phyloP scores from a whole-genome alignment of 1,139 yeast species.

The Schizosaccharomyces versatilis region DNA sequence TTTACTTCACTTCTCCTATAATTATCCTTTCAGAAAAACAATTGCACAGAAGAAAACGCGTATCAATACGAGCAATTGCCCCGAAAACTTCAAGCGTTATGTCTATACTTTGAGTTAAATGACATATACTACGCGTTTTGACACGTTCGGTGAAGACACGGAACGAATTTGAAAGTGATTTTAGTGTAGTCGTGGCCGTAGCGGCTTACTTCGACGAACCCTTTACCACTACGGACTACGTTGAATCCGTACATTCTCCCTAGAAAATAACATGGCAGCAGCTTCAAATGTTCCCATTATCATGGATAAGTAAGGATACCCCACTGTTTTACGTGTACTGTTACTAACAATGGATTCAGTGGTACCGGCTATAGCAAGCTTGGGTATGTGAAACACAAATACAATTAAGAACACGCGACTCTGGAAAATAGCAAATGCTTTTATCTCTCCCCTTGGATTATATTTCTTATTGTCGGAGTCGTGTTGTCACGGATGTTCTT shows the following conservation, averaged over 20 bases:
- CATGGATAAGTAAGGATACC: conserved; percentile 31
- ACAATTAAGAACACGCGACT: not conserved
- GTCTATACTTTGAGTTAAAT: too few species aligned
- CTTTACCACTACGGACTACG: not conserved
- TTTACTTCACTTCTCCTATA: too few species aligned
- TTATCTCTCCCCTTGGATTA: not conserved
- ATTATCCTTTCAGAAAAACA: too few species aligned
- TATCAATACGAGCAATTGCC: too few species aligned
- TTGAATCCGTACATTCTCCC: not conserved
- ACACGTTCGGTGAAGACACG: too few species aligned
- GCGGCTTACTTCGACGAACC: too few species aligned
- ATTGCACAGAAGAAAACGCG: too few species aligned
- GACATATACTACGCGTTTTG: too few species aligned
- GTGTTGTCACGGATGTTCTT: not conserved
- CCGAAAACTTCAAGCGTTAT: too few species aligned
- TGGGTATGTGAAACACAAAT: conserved; percentile 24
- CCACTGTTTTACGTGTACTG: not conserved
- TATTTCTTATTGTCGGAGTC: not conserved
- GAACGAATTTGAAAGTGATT: too few species aligned
- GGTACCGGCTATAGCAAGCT: conserved; percentile 96
- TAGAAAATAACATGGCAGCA: not conserved
- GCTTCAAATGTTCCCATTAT: conserved; percentile 39
- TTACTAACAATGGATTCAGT: conserved; percentile 21
- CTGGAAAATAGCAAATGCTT: not conserved
- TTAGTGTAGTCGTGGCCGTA: too few species aligned